Base-by-base conservation (phyloP, 352 stramenopile genomes). In the Phytophthora pisi region DNA sequence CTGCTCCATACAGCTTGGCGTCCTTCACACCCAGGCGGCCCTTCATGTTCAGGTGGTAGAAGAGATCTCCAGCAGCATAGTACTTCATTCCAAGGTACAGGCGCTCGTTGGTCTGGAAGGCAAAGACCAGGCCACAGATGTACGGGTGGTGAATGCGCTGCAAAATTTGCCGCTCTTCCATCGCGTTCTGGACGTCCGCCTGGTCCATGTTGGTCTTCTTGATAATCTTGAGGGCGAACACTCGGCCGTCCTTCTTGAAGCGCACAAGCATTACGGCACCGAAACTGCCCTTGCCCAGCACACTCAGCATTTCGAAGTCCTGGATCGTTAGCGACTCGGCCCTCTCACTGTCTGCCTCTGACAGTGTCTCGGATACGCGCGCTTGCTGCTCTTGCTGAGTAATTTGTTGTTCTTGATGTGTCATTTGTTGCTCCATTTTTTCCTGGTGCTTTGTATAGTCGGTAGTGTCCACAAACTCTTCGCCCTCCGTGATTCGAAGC, bases 61-160 rank as follows among this genome's bases (percentile, higher is more conserved):
- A 96, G 18, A 96, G 69, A 58, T 96, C 89, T 23, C 89, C 89
- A 8, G 89, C 89, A 11, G 89, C 89, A 47, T 96, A 96, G 63
- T 93, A 96, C 51, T 96, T 95, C 89, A 96, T 96, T 0, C 89
- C 87, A n/a, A 95, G 63, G 54, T 96, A 96, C 10, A 96, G 74
- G 3, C 89, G 86, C 59, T 95, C 86, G 63, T 95, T 95, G 15
- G 89, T 96, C 68, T 96, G 89, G 58, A 96, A 96, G 2, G 89
- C 89, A 60, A 96, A 96, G 36, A 95, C 79, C 36, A 96, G 71
- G 31, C 82, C 83, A 72, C 87, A 96, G 47, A 96, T 94, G 66
- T 95, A 96, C 61, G 89, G 89, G 61, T 96, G 89, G 64, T 96
- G 71, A 68, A 96, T 91, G 30, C 88, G 86, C 57, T 96, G 89